Evolutionary conservation across 2,329 filamentous ascomycete genomes (phyloP).

Genomic region (Penicillium polonicum): DNA sequence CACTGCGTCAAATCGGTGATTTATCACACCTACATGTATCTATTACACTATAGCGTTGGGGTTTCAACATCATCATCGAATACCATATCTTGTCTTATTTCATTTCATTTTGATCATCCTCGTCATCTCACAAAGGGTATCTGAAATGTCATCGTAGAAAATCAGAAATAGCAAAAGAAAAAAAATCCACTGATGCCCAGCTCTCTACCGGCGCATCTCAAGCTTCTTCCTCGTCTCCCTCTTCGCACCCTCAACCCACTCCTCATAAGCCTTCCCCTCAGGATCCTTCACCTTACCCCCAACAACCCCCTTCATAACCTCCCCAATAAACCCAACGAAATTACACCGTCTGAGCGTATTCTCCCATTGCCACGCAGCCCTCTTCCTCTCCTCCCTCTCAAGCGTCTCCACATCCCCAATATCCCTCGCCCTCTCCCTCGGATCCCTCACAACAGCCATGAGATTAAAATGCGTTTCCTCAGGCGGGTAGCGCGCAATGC

Average conservation of each 20-base stretch:
- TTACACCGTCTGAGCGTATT: constrained; percentile 90
- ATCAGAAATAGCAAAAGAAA: neutral
- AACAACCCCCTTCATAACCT: constrained; percentile 86
- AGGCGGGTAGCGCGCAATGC: constrained; percentile 79
- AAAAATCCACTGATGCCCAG: neutral
- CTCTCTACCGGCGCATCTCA: constrained; percentile 29
- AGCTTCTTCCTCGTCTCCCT: constrained; percentile 43
- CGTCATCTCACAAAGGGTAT: constrained; percentile 17
- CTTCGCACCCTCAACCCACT: constrained; percentile 73
- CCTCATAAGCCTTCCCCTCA: constrained; percentile 61
- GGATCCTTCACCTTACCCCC: constrained; percentile 65
- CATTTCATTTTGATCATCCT: constrained; percentile 4
- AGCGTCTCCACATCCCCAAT: constrained; percentile 79
- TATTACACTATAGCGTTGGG: constrained; percentile 9
- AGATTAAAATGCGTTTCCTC: constrained; percentile 95
- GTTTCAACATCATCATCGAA: constrained; percentile 13
- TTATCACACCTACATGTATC: constrained; percentile 12
- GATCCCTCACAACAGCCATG: constrained; percentile 84
- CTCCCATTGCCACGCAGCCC: constrained; percentile 87
- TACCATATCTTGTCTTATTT: constrained; percentile 7
- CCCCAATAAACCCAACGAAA: constrained; percentile 92
- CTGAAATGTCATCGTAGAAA: constrained; percentile 12
- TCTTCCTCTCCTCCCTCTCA: constrained; percentile 76
- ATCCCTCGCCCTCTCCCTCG: constrained; percentile 72
- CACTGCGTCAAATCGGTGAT: constrained; percentile 6